These are phyloP conservation scores for Puccinellia tenuiflora DNA, from an alignment of 176 grass and related monocot genomes.

Conservation along the genomic window DNA sequence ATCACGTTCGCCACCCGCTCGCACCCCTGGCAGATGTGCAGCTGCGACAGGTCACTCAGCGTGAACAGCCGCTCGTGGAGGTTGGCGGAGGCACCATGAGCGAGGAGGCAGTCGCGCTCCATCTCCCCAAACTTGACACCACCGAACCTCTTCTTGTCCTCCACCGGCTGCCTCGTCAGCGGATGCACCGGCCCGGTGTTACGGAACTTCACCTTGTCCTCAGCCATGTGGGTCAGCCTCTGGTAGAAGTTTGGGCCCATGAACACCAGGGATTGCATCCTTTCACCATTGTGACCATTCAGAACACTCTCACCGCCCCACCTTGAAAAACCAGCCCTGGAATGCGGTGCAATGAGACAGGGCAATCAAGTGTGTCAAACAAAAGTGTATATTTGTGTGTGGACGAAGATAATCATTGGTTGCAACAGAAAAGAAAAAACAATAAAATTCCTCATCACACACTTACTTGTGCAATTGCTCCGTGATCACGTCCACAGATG, in stretches of 20 bases:
- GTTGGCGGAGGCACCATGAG: conserved; percentile 73
- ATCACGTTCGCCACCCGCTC: conserved; percentile 77
- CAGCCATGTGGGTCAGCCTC: conserved; percentile 79
- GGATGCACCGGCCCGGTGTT: conserved; percentile 93
- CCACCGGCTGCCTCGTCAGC: conserved; percentile 77
- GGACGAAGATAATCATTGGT: background rate
- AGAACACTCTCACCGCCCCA: conserved; percentile 81
- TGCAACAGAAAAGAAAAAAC: background rate
- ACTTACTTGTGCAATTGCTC: conserved; percentile 88
- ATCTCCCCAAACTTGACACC: conserved; percentile 95
- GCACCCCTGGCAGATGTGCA: conserved; percentile 69
- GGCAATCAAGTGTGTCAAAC: no score
- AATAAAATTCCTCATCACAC: background rate
- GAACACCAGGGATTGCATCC: conserved; percentile 69
- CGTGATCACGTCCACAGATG: conserved; percentile 73
- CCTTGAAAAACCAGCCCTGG: conserved; percentile 67
- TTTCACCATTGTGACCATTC: conserved; percentile 83
- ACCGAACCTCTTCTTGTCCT: conserved; percentile 73
- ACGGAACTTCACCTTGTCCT: conserved; percentile 95
- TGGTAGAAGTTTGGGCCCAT: conserved; percentile 91
- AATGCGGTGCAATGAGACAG: background rate
- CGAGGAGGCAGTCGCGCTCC: conserved; percentile 86
- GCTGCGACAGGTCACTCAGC: conserved; percentile 74
- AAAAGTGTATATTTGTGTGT: background rate
- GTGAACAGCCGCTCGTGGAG: conserved; percentile 79